phyloP scores from a whole-genome alignment of 164 flowering plant species.

The Houttuynia cordata region DNA sequence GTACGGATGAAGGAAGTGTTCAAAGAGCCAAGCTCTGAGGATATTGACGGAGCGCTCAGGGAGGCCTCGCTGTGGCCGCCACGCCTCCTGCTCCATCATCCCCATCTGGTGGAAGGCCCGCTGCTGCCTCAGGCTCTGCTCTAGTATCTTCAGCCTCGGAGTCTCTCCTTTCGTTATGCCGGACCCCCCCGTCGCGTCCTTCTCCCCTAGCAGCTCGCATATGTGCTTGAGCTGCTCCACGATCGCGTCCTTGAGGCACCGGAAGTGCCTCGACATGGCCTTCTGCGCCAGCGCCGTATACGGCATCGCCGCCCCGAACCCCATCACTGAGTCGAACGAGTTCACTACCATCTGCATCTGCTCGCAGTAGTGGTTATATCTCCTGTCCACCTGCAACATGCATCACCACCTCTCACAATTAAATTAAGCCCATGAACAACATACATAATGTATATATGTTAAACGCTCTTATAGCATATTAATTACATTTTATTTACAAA shows the following conservation, averaged over 20 bases:
- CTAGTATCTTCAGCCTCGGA: constrained; percentile 70
- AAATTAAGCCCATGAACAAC: too few species aligned
- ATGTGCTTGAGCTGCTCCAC: constrained; percentile 60
- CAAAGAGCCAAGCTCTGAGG: constrained; percentile 96
- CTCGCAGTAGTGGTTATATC: constrained; percentile 88
- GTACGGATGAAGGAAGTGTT: constrained; percentile 98
- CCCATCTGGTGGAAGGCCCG: constrained; percentile 86
- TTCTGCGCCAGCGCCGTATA: constrained; percentile 86
- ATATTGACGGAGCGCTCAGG: constrained; percentile 95
- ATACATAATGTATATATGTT: too few species aligned
- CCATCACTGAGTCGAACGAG: constrained; percentile 89
- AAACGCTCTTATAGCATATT: too few species aligned
- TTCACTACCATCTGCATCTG: constrained; percentile 97
- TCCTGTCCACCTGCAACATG: constrained; percentile 67
- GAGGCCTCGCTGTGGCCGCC: constrained; percentile 95
- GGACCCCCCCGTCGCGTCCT: constrained; percentile 37
- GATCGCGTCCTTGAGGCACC: constrained; percentile 90
- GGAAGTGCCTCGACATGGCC: constrained; percentile 95
- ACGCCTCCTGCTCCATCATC: constrained; percentile 94
- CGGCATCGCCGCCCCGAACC: constrained; percentile 81
- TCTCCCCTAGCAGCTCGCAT: constrained; percentile 81
- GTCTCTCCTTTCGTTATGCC: constrained; percentile 95
- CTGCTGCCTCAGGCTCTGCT: constrained; percentile 88
- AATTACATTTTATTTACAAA: too few species aligned
- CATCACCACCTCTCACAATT: background rate